phyloP scores from a whole-genome alignment of 441 rosid species.

The Syzygium malaccense region DNA sequence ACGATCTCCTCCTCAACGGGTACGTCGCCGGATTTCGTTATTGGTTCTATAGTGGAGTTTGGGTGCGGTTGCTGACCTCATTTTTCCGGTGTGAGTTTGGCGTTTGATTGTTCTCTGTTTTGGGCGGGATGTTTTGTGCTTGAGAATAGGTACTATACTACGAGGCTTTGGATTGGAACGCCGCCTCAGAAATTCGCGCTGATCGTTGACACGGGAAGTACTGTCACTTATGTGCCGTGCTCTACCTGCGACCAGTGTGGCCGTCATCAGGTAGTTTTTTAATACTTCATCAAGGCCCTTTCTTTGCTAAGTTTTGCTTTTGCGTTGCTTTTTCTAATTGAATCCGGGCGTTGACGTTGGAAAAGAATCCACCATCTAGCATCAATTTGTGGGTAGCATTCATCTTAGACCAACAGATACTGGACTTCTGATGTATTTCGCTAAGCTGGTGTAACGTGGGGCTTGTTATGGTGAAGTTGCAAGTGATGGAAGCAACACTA shows the following conservation, averaged over 20 bases:
- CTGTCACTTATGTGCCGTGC: conserved; percentile 92
- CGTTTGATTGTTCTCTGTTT: not conserved
- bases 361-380: not conserved
- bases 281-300: not conserved
- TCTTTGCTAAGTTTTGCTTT: not conserved
- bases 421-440: not conserved
- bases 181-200: conserved; percentile 95
- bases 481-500: not conserved
- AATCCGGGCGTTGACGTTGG: not conserved
- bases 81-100: not conserved
- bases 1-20: conserved; percentile 91
- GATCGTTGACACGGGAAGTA: conserved; percentile 92
- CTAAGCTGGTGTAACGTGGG: not conserved
- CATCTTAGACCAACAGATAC: not conserved
- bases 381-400: not conserved
- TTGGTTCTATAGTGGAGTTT: not conserved
- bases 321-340: not conserved
- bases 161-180: conserved; percentile 87
- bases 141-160: conserved; percentile 60
- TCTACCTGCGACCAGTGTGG: conserved; percentile 80
- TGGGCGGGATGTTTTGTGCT: not conserved
- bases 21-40: conserved; percentile 3
- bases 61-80: not conserved
- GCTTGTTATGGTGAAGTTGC: not conserved
- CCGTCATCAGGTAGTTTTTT: conserved; percentile 54